These are phyloP conservation scores for Rhodotorula sp. DNA, from an alignment of 1,284 basidiomycete species.

Conservation along the genomic window DNA sequence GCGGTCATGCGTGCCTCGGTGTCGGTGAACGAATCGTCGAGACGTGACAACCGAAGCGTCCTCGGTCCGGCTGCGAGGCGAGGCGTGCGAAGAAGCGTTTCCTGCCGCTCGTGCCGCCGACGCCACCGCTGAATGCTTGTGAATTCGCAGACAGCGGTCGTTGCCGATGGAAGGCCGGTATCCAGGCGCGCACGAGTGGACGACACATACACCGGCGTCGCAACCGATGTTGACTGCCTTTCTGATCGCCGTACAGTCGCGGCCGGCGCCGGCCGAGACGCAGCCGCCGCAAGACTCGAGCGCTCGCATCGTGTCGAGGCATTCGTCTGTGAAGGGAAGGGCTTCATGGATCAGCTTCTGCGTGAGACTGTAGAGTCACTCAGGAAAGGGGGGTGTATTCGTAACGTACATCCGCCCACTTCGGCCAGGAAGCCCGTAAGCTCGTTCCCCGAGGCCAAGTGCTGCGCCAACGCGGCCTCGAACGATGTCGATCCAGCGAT, in stretches of 20 bases:
- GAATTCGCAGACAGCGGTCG: constrained; percentile 21
- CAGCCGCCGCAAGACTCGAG: constrained; percentile 68
- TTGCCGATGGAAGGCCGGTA: constrained; percentile 36
- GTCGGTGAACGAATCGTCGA: no score
- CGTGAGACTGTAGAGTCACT: neutral
- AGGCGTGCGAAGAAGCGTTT: neutral
- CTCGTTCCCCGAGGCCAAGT: constrained; percentile 17
- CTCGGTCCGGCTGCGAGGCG: no score
- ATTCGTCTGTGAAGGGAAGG: constrained; percentile 47
- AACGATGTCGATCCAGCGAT: constrained; percentile 39
- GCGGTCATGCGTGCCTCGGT: no score
- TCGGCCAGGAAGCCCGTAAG: constrained; percentile 3
- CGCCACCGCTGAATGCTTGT: no score
- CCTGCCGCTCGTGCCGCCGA: neutral
- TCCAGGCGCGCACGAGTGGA: constrained; percentile 47
- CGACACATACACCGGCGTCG: constrained; percentile 33
- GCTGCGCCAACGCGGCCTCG: constrained; percentile 21
- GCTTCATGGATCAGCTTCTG: neutral
- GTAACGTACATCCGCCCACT: constrained; percentile 45
- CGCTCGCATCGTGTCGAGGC: constrained; percentile 50
- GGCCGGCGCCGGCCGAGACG: constrained; percentile 60
- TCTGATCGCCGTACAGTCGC: constrained; percentile 67
- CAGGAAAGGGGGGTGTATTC: neutral
- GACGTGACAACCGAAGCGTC: no score
- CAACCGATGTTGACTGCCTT: constrained; percentile 64